A percentile compares a stretch with the other conserved stretches of the same genome.
These are phyloP conservation scores for Vitis rupestris DNA, from an alignment of 164 flowering plant genomes.

Conservation along the genomic window DNA sequence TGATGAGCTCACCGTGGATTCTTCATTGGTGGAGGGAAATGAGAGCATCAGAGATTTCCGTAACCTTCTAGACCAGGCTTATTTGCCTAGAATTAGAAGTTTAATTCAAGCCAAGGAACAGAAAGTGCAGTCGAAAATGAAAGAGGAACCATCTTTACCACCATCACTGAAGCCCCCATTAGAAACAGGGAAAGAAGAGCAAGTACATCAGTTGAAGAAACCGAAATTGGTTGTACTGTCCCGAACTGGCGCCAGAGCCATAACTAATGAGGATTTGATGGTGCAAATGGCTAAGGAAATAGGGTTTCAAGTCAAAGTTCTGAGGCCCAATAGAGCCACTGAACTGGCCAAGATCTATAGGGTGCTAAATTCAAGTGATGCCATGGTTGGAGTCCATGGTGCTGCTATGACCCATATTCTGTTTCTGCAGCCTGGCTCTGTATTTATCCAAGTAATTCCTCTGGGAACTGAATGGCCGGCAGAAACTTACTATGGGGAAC, in stretches of 20 bases:
- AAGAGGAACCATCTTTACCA: conserved; percentile 6
- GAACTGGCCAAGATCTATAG: conserved; percentile 78
- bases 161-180: conserved; percentile 14
- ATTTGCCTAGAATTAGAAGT: conserved; percentile 60
- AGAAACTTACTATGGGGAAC: conserved; percentile 81
- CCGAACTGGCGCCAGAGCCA: conserved; percentile 70
- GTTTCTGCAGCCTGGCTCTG: conserved; percentile 72
- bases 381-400: conserved; percentile 93
- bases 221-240: conserved; percentile 71
- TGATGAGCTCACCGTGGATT: conserved; percentile 77
- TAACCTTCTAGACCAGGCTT: conserved; percentile 57
- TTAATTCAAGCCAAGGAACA: conserved; percentile 47
- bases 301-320: conserved; percentile 67
- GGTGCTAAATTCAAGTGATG: conserved; percentile 75
- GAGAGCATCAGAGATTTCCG: conserved; percentile 66
- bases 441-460: conserved; percentile 79
- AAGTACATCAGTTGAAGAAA: conserved; percentile 20
- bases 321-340: conserved; percentile 56
- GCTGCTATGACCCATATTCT: conserved; percentile 97
- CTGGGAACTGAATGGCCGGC: conserved; percentile 94
- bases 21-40: conserved; percentile 47
- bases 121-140: conserved; percentile 16
- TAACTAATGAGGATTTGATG: conserved; percentile 58
- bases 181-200: conserved; percentile 1
- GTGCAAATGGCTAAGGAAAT: conserved; percentile 64